Conservation (phyloP, 176 grass and related monocot genomes). For the Alopecurus myosuroides region DNA sequence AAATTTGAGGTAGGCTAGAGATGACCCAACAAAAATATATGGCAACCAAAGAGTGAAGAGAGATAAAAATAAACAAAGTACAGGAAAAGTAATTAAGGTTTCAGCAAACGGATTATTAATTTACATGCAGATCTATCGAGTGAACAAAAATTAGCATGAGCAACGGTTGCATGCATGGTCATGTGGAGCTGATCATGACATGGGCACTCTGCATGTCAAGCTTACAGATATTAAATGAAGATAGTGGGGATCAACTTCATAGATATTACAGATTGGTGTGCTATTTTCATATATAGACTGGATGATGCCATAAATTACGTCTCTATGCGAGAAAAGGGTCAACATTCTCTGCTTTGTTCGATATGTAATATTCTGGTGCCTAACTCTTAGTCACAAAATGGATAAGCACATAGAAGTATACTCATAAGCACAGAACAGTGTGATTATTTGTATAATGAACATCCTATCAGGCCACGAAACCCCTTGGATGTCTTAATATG, state of each 20-base stretch:
- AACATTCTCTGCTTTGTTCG: not conserved
- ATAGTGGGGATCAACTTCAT: too few species aligned
- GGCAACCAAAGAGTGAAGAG: not conserved
- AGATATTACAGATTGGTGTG: too few species aligned
- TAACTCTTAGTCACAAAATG: not conserved
- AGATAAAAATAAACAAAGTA: not conserved
- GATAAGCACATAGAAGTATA: not conserved
- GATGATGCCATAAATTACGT: constrained; percentile 1
- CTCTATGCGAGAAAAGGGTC: not conserved
- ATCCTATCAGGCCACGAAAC: not conserved
- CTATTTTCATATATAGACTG: not conserved
- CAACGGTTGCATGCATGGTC: too few species aligned
- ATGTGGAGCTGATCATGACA: too few species aligned
- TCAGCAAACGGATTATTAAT: not conserved
- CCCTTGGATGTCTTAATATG: constrained; percentile 5
- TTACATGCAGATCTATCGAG: not conserved
- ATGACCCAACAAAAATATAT: not conserved
- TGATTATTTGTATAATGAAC: not conserved
- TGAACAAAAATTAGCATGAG: not conserved
- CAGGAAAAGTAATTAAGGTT: not conserved
- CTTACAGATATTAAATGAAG: too few species aligned
- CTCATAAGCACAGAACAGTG: not conserved
- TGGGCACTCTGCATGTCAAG: too few species aligned
- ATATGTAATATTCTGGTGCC: not conserved
- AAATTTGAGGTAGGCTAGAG: not conserved